These are phyloP conservation scores for Aspergillus spinulosporus DNA, from an alignment of 2,329 filamentous ascomycete genomes.

Conservation along the genomic window DNA sequence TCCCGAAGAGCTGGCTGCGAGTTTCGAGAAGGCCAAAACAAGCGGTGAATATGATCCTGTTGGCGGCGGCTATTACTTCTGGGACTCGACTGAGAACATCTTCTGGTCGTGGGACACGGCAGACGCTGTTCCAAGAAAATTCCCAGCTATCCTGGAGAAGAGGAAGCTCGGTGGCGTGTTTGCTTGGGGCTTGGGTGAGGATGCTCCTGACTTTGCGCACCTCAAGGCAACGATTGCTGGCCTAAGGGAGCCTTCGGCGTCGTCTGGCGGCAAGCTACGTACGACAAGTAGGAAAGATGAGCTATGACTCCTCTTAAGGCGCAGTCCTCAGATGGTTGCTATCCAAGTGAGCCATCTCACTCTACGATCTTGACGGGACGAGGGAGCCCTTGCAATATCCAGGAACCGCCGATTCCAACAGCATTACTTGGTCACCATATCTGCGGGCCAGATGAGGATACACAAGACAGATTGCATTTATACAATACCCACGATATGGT, in stretches of 20 bases:
- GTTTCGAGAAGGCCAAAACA: background rate
- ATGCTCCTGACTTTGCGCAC: slow-evolving; percentile 7
- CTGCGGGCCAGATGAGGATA: too few species aligned
- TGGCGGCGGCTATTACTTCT: slow-evolving; percentile 9
- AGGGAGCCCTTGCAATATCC: too few species aligned
- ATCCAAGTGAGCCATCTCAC: too few species aligned
- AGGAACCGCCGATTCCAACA: too few species aligned
- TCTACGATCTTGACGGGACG: too few species aligned
- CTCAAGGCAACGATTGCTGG: background rate
- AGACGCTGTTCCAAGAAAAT: background rate
- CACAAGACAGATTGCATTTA: too few species aligned
- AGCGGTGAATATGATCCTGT: background rate
- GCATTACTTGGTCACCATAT: too few species aligned
- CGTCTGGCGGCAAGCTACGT: too few species aligned
- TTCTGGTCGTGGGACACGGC: slow-evolving; percentile 13
- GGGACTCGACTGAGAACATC: background rate
- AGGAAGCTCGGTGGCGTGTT: slow-evolving; percentile 6
- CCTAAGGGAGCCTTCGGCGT: background rate
- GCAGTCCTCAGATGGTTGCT: too few species aligned
- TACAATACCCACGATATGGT: too few species aligned
- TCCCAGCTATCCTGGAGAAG: background rate
- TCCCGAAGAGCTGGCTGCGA: background rate
- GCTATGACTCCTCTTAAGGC: background rate
- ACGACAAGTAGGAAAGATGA: background rate
- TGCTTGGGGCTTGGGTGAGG: slow-evolving; percentile 14